Conservation (phyloP, 2,329 filamentous ascomycete species). For the Coniochaeta ligniaria region DNA sequence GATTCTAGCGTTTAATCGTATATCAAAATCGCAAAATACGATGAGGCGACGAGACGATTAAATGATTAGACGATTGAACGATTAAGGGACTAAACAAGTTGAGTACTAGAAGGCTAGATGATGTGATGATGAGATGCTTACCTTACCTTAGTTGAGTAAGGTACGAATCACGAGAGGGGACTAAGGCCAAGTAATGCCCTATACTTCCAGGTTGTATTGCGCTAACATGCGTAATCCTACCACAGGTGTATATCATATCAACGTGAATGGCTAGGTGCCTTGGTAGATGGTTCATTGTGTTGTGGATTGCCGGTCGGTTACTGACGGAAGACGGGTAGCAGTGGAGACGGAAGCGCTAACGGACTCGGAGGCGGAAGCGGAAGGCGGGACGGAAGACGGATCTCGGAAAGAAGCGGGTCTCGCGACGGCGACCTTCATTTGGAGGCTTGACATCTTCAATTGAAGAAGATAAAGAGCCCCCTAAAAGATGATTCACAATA, state of each 20-base stretch:
- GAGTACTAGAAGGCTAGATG: too few relatives aligned
- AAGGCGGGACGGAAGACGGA: conserved; percentile 1
- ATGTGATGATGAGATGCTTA: too few relatives aligned
- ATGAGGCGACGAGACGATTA: too few relatives aligned
- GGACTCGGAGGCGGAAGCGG: neutral
- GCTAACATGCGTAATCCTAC: too few relatives aligned
- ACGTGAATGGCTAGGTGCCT: neutral
- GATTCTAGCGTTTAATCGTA: too few relatives aligned
- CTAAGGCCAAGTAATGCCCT: too few relatives aligned
- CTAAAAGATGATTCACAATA: neutral
- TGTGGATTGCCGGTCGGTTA: neutral
- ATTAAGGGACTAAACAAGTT: too few relatives aligned
- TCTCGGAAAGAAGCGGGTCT: neutral
- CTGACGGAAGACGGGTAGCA: conserved; percentile 10
- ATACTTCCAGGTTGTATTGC: too few relatives aligned
- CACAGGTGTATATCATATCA: neutral
- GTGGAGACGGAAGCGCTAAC: conserved; percentile 2
- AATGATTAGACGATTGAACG: too few relatives aligned
- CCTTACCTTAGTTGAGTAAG: too few relatives aligned
- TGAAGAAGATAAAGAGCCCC: neutral
- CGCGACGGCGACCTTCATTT: neutral
- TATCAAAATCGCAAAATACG: too few relatives aligned
- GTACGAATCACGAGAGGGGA: too few relatives aligned
- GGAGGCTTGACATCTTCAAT: neutral
- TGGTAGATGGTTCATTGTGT: neutral